Evolutionary conservation across 2,329 filamentous ascomycete species (phyloP).

Genomic region (Arthrobotrys entomopaga): DNA sequence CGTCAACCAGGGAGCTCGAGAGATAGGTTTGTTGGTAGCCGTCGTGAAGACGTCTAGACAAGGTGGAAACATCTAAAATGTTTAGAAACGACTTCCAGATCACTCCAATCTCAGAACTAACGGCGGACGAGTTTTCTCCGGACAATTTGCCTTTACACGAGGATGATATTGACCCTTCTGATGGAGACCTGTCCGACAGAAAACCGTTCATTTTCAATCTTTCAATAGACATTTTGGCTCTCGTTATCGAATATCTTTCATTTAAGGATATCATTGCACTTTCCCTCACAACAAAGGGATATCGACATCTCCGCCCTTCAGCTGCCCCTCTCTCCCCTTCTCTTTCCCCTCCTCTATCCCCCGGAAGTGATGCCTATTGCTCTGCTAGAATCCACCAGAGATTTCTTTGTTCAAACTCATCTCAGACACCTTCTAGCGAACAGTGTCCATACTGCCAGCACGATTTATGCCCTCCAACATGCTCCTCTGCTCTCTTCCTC

Average conservation of each 20-base stretch:
- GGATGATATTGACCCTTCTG: constrained; percentile 27
- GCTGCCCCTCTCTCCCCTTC: constrained; percentile 20
- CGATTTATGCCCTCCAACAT: constrained; percentile 37
- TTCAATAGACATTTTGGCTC: constrained; percentile 41
- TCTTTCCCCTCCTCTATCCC: constrained; percentile 36
- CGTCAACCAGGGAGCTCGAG: neutral
- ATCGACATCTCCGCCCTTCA: constrained; percentile 38
- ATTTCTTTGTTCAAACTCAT: constrained; percentile 33
- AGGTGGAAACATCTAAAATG: constrained; percentile 19
- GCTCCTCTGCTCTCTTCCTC: constrained; percentile 41
- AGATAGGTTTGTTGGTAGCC: too few species aligned
- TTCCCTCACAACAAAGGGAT: constrained; percentile 47
- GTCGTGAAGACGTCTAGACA: neutral
- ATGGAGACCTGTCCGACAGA: constrained; percentile 9
- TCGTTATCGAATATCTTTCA: constrained; percentile 38
- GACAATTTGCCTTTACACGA: neutral
- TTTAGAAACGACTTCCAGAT: constrained; percentile 43
- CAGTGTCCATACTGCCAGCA: constrained; percentile 45
- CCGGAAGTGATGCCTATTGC: constrained; percentile 41
- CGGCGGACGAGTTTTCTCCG: constrained; percentile 28
- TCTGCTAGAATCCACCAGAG: constrained; percentile 48
- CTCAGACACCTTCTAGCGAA: neutral
- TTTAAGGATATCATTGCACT: constrained; percentile 41
- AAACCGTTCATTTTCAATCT: constrained; percentile 36
- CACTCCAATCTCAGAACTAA: constrained; percentile 31